phyloP scores from a whole-genome alignment of 306 rosid species.

The Corylus avellana region DNA sequence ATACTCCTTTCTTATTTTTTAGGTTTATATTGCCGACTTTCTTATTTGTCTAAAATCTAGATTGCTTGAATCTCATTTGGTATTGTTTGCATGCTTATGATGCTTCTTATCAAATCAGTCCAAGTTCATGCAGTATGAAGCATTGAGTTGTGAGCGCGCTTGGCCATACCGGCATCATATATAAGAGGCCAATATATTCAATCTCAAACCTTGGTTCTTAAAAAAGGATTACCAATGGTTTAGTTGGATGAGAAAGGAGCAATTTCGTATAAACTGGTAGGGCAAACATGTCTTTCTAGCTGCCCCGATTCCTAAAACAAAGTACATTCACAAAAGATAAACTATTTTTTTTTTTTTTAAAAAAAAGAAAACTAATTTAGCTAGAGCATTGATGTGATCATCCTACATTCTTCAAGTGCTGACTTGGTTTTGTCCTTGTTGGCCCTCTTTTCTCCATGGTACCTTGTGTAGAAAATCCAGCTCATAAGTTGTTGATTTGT shows the following conservation, averaged over 20 bases:
- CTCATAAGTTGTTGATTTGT: neutral
- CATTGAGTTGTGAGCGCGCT: neutral
- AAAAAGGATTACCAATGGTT: neutral
- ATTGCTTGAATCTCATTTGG: neutral
- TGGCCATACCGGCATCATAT: neutral
- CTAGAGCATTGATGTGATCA: neutral
- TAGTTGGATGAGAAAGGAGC: neutral
- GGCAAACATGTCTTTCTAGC: neutral
- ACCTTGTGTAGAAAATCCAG: neutral
- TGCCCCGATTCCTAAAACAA: neutral
- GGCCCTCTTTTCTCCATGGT: neutral
- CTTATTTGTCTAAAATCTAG: neutral
- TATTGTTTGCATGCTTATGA: neutral
- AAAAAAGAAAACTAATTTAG: neutral
- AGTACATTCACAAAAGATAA: neutral
- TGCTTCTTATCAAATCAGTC: neutral
- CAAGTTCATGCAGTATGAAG: neutral
- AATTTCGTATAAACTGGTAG: neutral
- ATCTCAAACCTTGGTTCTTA: neutral
- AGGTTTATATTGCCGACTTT: neutral
- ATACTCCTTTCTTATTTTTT: constrained; percentile 4
- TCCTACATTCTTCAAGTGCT: neutral
- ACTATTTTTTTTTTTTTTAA: neutral
- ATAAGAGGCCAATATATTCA: neutral
- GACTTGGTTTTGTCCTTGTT: constrained; percentile 4